Base-by-base conservation (phyloP, 129 eudicot genomes). In the Saposhnikovia divaricata region DNA sequence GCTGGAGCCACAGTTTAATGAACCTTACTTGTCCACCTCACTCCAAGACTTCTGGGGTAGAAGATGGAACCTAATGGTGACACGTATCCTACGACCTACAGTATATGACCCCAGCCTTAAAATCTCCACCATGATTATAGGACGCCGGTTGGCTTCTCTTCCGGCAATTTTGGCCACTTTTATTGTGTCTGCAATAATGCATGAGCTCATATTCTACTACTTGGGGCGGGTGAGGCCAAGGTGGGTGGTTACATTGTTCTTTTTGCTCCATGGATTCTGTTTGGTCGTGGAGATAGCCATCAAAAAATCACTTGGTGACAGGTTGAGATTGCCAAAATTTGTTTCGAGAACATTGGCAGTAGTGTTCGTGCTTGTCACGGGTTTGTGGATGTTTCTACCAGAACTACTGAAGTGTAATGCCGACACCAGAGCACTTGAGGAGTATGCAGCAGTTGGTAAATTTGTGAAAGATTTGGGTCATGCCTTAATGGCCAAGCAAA, bases 41-140 rank as follows among this genome's bases (percentile, higher is more conserved):
- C 85, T 95, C 0, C 98, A 95, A 72, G 92, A 95, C 34, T 95
- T 95, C 50, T 95, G 98, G 98, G 94, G 98, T 1, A 75, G 88
- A 43, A 87, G 97, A 68, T 95, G 98, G 98, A 95, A 95, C 82
- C 83, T 92, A 7, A 89, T 89, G 93, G 97, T 88, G 7, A 84
- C 89, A 4, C 86, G 90, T 16, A 80, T 88, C 44, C 81, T 92
- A 4, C 83, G 89, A 12, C 96, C 96, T 0, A 87, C 92, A 4
- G 89, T 92, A 28, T 92, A 89, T 77, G 70, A 66, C 0, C 98
- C 98, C 0, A 57, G 83, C 16, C 84, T 31, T 59, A 57, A 6
- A 13, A 13, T 86, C 18, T 78, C 88, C 2, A 28, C 81, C 16
- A 59, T 77, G 71, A 9, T 84, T 28, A 19, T 93, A 2, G 91